These are phyloP conservation scores for Musa troglodytarum DNA, from an alignment of 176 grass and related monocot species.

Conservation along the genomic window DNA sequence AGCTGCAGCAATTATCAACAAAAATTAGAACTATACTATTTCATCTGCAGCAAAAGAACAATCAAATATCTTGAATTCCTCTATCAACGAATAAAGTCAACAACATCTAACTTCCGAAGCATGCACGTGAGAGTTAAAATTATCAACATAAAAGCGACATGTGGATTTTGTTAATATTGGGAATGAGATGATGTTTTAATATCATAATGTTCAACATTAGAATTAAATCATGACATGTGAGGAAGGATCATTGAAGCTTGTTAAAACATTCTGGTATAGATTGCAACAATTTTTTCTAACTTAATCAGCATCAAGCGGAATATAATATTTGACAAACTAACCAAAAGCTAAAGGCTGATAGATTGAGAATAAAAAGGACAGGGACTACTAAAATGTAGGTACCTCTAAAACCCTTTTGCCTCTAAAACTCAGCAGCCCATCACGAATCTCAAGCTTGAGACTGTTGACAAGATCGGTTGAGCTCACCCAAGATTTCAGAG, in stretches of 20 bases:
- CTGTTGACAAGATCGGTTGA: constrained; percentile 58
- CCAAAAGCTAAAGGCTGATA: background rate
- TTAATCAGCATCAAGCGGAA: background rate
- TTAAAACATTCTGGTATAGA: no score
- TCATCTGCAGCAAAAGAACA: background rate
- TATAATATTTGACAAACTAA: background rate
- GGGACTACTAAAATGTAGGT: constrained; percentile 4
- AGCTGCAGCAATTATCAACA: constrained; percentile 33
- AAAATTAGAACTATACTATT: background rate
- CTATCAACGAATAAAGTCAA: no score
- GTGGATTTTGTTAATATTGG: background rate
- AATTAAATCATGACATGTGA: no score
- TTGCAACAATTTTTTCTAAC: background rate
- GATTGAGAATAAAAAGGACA: background rate
- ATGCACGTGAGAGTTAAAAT: no score
- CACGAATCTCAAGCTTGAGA: constrained; percentile 78
- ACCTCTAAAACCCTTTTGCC: constrained; percentile 73
- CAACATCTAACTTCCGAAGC: background rate
- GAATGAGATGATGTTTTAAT: no score
- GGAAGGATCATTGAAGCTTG: no score
- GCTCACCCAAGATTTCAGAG: constrained; percentile 61
- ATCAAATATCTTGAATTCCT: background rate
- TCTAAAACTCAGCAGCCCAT: constrained; percentile 62
- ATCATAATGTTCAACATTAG: no score
- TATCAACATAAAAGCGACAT: no score